A percentile compares a stretch with the other conserved stretches of the same genome.
phyloP scores from a whole-genome alignment of 768 basidiomycete species.

The Hysterangium stoloniferum region DNA sequence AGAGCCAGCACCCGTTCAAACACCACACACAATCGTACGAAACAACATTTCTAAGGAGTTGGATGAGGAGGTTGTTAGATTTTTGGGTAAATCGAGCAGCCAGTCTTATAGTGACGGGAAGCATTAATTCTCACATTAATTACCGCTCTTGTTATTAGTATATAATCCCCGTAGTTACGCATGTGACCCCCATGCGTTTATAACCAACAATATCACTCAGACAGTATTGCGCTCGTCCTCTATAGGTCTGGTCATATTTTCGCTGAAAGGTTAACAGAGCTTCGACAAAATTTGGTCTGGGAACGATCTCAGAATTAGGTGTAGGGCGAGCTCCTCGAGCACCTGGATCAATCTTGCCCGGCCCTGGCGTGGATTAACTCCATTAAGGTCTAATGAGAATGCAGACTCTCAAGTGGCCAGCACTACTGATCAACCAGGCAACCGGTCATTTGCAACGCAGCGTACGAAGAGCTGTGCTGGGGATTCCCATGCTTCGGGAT shows the following conservation, averaged over 20 bases:
- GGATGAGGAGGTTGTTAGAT: slow-evolving; percentile 78
- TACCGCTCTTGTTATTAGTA: too few relatives aligned
- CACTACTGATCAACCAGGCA: background rate
- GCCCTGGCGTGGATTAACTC: slow-evolving; percentile 3
- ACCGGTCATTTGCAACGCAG: slow-evolving; percentile 36
- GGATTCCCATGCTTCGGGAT: slow-evolving; percentile 58
- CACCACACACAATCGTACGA: slow-evolving; percentile 78
- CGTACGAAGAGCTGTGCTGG: slow-evolving; percentile 63
- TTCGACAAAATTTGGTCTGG: slow-evolving; percentile 77
- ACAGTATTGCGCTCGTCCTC: too few relatives aligned
- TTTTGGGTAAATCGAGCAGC: too few relatives aligned
- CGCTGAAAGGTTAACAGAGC: too few relatives aligned
- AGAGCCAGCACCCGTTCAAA: slow-evolving; percentile 53
- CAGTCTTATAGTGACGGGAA: too few relatives aligned
- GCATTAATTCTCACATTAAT: too few relatives aligned
- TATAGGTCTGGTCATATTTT: too few relatives aligned
- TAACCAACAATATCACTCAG: too few relatives aligned
- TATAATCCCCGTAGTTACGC: too few relatives aligned
- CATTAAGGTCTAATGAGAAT: background rate
- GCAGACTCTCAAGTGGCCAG: background rate
- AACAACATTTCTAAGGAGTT: slow-evolving; percentile 81
- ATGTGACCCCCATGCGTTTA: too few relatives aligned
- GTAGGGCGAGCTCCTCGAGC: slow-evolving; percentile 3
- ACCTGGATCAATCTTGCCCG: slow-evolving; percentile 5
- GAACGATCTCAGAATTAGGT: slow-evolving; percentile 29